A percentile compares a stretch with the other conserved stretches of the same genome.
Evolutionary conservation across 495 filamentous ascomycete genomes (phyloP).

Genomic region (Pyronema domesticum): DNA sequence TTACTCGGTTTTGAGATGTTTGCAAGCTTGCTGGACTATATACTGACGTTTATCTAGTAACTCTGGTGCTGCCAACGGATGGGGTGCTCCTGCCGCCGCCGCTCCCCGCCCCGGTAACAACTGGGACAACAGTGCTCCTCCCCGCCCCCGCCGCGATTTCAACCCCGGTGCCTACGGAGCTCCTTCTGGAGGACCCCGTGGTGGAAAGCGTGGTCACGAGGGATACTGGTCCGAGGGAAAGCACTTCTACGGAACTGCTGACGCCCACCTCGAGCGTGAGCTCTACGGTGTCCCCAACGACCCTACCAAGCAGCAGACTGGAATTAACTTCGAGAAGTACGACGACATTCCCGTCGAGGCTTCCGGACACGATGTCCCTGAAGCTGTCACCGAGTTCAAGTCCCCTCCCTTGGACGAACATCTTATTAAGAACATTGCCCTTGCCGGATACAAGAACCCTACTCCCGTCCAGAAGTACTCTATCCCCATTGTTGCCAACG

Average conservation of each 20-base stretch:
- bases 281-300: conserved; percentile 90
- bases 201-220: conserved; percentile 50
- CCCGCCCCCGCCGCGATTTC: conserved; percentile 18
- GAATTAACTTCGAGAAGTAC: conserved; percentile 99
- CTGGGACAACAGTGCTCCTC: conserved; percentile 19
- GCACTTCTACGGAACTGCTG: conserved; percentile 75
- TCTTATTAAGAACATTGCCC: conserved; percentile 72
- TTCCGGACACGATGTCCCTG: conserved; percentile 82
- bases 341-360: conserved; percentile 98
- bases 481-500: conserved; percentile 54
- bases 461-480: conserved; percentile 77
- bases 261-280: conserved; percentile 80
- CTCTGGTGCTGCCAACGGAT: conserved; percentile 34
- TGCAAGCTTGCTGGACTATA: no score
- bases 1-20: neutral
- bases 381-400: conserved; percentile 74
- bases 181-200: conserved; percentile 14
- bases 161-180: conserved; percentile 17
- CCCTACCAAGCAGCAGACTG: conserved; percentile 81
- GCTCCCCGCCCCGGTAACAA: conserved; percentile 17
- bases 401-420: conserved; percentile 91
- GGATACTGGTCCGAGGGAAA: conserved; percentile 94
- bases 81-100: conserved; percentile 59
- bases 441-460: conserved; percentile 52
- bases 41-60: conserved; percentile 31